Evolutionary conservation across 805 yeast species (phyloP), one percentile per base, ranked within the genome.

Genomic region (Myxozyma monticola): DNA sequence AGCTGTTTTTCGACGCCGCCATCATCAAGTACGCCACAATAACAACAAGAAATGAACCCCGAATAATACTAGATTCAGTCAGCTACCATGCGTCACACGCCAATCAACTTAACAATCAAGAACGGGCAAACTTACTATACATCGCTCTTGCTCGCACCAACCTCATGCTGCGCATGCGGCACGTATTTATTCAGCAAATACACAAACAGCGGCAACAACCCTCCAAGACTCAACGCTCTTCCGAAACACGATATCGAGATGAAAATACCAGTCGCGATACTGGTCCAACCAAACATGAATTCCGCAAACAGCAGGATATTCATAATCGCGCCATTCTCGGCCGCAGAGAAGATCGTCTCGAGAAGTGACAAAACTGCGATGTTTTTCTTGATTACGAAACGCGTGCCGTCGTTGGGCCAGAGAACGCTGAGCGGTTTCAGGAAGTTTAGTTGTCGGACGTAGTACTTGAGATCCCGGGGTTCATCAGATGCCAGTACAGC

Each of bases 251-350:
- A 24, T 21, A 64, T 14, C 17, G 68, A 52, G 45, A 67, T 53
- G 34, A 64, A 43, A 48, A 62, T 63, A 8, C 68, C 66, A 1
- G 63, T 61, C 45, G 61, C 60, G 10, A 63, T 57, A 2, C 66
- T 46, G 2, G 68, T 60, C 69, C 68, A 67, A 20, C 61, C 49
- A 49, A 64, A 65, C 35, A 41, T 41, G 37, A 61, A 41, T 38
- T 66, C 66, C 2, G 61, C 56, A 37, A 61, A 65, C 22, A 66
- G 45, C 42, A 66, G 36, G 18, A 58, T 30, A 15, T 46, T 45
- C 37, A 31, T 30, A 14, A 49, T 25, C 29, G 47, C 44, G n/a
- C 57, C 58, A 5, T 38, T 42, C 8, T 52, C 49, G 15, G 36
- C 20, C 4, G 58, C 54, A 25, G 48, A 29, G 20, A 53, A 33